phyloP scores from a whole-genome alignment of 768 basidiomycete genomes.

The Leccinum boreale region DNA sequence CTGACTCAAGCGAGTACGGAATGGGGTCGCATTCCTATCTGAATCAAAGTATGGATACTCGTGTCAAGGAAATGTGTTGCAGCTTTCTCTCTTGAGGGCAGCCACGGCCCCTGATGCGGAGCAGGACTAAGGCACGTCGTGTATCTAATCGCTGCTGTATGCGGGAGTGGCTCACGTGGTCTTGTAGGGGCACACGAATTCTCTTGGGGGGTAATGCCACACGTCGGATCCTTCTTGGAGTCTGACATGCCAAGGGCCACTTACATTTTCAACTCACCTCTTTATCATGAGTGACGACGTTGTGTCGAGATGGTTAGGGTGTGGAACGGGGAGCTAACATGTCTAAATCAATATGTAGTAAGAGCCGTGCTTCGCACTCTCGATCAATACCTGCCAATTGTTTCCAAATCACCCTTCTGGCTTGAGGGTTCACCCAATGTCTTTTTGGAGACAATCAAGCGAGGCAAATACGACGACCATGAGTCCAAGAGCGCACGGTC shows the following conservation, averaged over 20 bases:
- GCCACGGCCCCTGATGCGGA: conserved; percentile 90
- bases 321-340: conserved; percentile 1
- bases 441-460: conserved; percentile 91
- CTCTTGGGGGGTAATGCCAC: conserved; percentile 88
- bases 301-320: neutral
- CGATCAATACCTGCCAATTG: conserved; percentile 12
- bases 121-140: conserved; percentile 73
- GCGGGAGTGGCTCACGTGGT: neutral
- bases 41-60: conserved; percentile 97
- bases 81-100: conserved; percentile 84
- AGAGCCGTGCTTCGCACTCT: conserved; percentile 20
- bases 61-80: conserved; percentile 78
- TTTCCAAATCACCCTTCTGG: conserved; percentile 53
- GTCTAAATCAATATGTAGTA: conserved; percentile 13
- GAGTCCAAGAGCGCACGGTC: conserved; percentile 37
- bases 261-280: conserved; percentile 81
- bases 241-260: conserved; percentile 84
- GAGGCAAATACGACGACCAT: conserved; percentile 81
- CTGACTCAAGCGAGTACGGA: conserved; percentile 88
- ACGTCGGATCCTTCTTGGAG: conserved; percentile 83
- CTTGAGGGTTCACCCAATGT: conserved; percentile 75
- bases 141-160: neutral
- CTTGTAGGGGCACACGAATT: conserved; percentile 70
- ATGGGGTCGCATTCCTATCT: conserved; percentile 90
- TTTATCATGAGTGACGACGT: conserved; percentile 49